These are phyloP conservation scores for Falciphora oryzae DNA, from an alignment of 2,329 filamentous ascomycete species.

Conservation along the genomic window DNA sequence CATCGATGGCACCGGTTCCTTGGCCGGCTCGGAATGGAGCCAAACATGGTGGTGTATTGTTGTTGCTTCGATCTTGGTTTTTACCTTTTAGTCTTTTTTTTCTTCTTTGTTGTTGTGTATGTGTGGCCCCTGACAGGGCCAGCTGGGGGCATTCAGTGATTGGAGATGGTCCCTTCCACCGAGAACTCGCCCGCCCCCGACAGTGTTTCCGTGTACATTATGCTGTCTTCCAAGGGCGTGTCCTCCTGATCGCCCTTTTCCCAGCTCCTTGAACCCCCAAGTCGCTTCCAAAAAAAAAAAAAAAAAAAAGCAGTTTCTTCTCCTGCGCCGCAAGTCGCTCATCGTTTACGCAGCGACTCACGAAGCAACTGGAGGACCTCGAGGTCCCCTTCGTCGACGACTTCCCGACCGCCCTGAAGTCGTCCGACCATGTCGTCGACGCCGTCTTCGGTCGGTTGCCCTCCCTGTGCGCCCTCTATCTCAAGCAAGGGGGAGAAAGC, in stretches of 20 bases:
- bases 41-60: too few species aligned
- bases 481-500: background rate
- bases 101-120: conserved; percentile 5
- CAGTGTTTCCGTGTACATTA: conserved; percentile 16
- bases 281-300: too few species aligned
- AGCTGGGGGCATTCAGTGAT: conserved; percentile 8
- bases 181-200: background rate
- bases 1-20: too few species aligned
- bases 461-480: conserved; percentile 6
- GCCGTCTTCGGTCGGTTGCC: conserved; percentile 75
- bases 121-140: conserved; percentile 12
- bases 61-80: too few species aligned
- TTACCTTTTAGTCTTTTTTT: background rate
- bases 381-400: conserved; percentile 78
- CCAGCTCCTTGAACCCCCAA: too few species aligned
- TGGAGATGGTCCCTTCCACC: background rate
- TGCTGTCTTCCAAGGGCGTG: conserved; percentile 7
- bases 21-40: too few species aligned
- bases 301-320: too few species aligned
- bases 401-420: conserved; percentile 60
- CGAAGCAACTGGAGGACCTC: conserved; percentile 78
- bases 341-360: conserved; percentile 57
- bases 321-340: conserved; percentile 17
- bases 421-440: conserved; percentile 79
- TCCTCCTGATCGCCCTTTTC: too few species aligned